phyloP scores from a whole-genome alignment of 2,329 filamentous ascomycete genomes.

The Aspergillus intermedius region DNA sequence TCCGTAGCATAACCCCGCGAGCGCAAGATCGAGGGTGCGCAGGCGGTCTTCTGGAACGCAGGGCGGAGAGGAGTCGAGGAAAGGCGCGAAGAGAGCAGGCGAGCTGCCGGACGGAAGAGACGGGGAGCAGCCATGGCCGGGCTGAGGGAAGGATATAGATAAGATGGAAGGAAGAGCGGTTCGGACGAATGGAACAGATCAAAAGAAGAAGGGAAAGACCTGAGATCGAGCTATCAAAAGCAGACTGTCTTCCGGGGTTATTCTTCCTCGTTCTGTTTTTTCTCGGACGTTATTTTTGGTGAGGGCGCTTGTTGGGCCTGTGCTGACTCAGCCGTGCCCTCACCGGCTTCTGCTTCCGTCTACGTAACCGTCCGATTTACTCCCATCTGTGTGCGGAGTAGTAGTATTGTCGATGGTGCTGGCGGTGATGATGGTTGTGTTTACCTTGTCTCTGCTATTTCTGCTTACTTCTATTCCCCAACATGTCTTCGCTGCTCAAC shows the following conservation, averaged over 20 bases:
- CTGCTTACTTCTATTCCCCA: conserved; percentile 15
- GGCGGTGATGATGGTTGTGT: background rate
- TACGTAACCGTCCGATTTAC: background rate
- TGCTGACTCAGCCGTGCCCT: conserved; percentile 26
- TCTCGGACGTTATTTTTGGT: conserved; percentile 2
- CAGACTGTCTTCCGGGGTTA: background rate
- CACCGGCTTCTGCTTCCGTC: conserved; percentile 32
- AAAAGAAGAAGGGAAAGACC: conserved; percentile 11
- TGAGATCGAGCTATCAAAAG: conserved; percentile 4
- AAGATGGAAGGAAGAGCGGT: conserved; percentile 27
- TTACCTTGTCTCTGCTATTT: background rate
- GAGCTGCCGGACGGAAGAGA: conserved; percentile 58
- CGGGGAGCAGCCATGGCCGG: conserved; percentile 52
- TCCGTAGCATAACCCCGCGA: conserved; percentile 52
- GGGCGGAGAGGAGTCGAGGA: conserved; percentile 46
- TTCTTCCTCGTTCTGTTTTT: conserved; percentile 9
- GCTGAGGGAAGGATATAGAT: conserved; percentile 44
- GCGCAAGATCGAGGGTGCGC: conserved; percentile 43
- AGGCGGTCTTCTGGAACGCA: conserved; percentile 46
- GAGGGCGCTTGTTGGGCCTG: conserved; percentile 26
- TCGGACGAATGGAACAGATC: conserved; percentile 6
- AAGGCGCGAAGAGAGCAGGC: conserved; percentile 53
- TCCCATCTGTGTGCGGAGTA: background rate
- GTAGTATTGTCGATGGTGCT: background rate
- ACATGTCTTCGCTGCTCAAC: conserved; percentile 56